Conservation (phyloP, 371 early-diverging fungal species). For the Mortierella sp. region DNA sequence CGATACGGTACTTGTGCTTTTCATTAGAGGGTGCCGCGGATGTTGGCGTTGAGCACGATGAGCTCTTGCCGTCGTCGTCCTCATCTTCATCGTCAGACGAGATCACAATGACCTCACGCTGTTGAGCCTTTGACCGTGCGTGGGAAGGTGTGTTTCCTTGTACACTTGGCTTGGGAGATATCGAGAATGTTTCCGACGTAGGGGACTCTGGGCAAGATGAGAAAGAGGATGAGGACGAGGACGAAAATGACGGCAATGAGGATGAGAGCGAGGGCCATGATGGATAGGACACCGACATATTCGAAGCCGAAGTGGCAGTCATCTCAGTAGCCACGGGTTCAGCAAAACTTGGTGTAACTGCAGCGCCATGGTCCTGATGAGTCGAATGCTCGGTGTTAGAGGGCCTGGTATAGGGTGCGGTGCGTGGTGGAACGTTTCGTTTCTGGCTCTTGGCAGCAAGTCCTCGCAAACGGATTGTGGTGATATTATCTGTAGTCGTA, state of each 20-base stretch:
- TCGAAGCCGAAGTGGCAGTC: too few relatives aligned
- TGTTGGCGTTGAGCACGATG: background rate
- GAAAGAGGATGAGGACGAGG: too few relatives aligned
- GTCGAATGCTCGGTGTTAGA: too few relatives aligned
- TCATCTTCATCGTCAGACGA: constrained; percentile 35
- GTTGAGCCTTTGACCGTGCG: background rate
- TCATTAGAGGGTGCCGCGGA: background rate
- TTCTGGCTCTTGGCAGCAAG: constrained; percentile 1
- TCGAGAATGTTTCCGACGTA: too few relatives aligned
- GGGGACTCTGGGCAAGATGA: too few relatives aligned
- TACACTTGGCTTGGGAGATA: constrained; percentile 1
- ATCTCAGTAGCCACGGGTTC: too few relatives aligned
- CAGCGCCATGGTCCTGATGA: too few relatives aligned
- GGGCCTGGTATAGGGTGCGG: background rate
- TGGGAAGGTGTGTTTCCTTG: too few relatives aligned
- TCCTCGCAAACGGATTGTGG: constrained; percentile 11
- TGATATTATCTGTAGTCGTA: constrained; percentile 11
- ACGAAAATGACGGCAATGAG: too few relatives aligned
- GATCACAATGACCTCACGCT: constrained; percentile 36
- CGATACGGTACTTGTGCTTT: constrained; percentile 26
- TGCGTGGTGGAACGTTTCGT: constrained; percentile 6
- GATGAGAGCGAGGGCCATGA: too few relatives aligned
- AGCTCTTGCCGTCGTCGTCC: background rate
- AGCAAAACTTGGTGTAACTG: too few relatives aligned
- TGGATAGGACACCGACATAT: too few relatives aligned